Percentiles rank a stretch among this genome's conserved stretches.
Evolutionary conservation across 2,329 filamentous ascomycete genomes (phyloP).

Genomic region (Alternaria arborescens): DNA sequence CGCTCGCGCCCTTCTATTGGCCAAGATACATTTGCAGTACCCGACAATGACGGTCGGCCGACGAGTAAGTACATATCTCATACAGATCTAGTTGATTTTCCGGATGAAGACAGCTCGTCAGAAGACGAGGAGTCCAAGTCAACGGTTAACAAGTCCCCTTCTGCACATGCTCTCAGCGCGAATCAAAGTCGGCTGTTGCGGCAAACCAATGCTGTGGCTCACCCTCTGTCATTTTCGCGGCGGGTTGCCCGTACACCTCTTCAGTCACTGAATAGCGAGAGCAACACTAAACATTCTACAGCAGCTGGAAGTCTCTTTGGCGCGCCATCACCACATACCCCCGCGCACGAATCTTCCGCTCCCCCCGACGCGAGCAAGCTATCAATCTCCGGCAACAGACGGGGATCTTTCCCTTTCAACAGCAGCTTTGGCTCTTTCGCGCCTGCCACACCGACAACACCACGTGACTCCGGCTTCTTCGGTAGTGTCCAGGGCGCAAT

Average conservation of each 20-base stretch:
- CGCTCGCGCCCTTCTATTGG: constrained; percentile 55
- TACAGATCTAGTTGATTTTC: constrained; percentile 20
- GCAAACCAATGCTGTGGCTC: constrained; percentile 45
- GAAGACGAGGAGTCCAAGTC: constrained; percentile 46
- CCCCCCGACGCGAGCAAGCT: constrained; percentile 83
- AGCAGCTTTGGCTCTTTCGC: constrained; percentile 60
- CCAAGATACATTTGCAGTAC: constrained; percentile 57
- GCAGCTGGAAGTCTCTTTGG: constrained; percentile 64
- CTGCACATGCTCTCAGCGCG: constrained; percentile 43
- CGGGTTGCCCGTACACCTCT: constrained; percentile 35
- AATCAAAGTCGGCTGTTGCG: constrained; percentile 52
- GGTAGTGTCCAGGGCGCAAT: constrained; percentile 68
- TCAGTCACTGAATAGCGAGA: constrained; percentile 9
- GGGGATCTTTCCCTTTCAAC: constrained; percentile 50
- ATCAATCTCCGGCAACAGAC: constrained; percentile 73
- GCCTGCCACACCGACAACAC: constrained; percentile 84
- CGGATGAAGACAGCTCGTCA: constrained; percentile 46
- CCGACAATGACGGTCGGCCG: constrained; percentile 39
- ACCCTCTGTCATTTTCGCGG: constrained; percentile 54
- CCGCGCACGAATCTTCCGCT: constrained; percentile 71
- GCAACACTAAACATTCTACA: constrained; percentile 51
- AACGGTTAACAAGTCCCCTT: constrained; percentile 36
- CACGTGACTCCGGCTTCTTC: constrained; percentile 65
- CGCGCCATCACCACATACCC: constrained; percentile 78
- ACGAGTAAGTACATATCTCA: constrained; percentile 50